Evolutionary conservation across 2,329 filamentous ascomycete species (phyloP).

Genomic region (Septoria linicola): DNA sequence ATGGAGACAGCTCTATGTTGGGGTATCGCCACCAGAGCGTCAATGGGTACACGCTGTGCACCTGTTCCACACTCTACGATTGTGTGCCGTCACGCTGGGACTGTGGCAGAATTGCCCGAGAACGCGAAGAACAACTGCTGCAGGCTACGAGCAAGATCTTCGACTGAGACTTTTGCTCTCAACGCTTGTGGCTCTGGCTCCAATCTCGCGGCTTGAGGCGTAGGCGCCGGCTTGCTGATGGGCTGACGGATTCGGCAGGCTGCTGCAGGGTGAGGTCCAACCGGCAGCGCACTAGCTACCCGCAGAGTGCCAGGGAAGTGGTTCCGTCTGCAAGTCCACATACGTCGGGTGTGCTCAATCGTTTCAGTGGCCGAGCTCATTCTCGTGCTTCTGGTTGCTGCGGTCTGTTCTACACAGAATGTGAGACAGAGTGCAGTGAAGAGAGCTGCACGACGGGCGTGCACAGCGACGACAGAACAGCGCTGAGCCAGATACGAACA

Average conservation of each 20-base stretch:
- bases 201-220: not conserved
- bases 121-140: no score
- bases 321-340: no score
- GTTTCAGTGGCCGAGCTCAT: slow-evolving; percentile 20
- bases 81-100: no score
- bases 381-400: no score
- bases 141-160: not conserved
- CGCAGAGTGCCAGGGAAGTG: slow-evolving; percentile 4
- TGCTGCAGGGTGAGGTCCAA: slow-evolving; percentile 7
- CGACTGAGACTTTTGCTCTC: slow-evolving; percentile 1
- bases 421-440: no score
- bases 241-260: not conserved
- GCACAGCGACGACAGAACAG: no score
- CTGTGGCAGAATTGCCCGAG: no score
- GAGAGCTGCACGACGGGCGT: no score
- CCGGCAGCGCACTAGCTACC: slow-evolving; percentile 7
- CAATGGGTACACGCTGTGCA: no score
- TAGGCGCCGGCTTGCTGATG: not conserved
- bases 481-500: not conserved
- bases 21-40: no score
- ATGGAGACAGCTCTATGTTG: no score
- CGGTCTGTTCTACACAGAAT: not conserved
- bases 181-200: slow-evolving; percentile 9
- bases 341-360: not conserved
- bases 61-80: no score